Evolutionary conservation across 1,139 yeast species (phyloP).

Genomic region (Yamadazyma spencermartinsiae): DNA sequence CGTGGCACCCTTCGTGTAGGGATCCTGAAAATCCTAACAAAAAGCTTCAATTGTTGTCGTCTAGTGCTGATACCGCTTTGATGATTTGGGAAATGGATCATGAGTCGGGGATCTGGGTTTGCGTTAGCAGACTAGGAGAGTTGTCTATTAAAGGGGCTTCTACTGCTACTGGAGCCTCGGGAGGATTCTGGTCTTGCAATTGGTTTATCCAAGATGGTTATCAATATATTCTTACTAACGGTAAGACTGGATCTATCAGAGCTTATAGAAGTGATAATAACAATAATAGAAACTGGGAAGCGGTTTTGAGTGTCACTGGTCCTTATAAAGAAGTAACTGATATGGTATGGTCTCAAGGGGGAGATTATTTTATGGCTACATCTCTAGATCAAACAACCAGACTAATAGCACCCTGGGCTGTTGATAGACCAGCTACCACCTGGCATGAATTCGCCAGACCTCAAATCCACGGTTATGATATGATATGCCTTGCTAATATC

Average conservation of each 20-base stretch:
- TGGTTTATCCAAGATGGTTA: constrained; percentile 59
- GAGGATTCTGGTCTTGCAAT: constrained; percentile 91
- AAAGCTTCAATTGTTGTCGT: constrained; percentile 65
- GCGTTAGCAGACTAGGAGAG: constrained; percentile 81
- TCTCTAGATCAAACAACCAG: constrained; percentile 93
- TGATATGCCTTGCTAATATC: constrained; percentile 77
- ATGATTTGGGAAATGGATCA: constrained; percentile 96
- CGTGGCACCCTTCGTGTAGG: constrained; percentile 64
- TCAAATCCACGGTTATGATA: constrained; percentile 97
- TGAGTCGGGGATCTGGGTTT: constrained; percentile 88
- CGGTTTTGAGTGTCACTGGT: constrained; percentile 71
- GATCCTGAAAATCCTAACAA: constrained; percentile 17
- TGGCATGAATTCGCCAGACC: constrained; percentile 97
- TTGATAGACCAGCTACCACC: constrained; percentile 20
- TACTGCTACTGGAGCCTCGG: constrained; percentile 97
- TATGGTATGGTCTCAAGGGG: constrained; percentile 71
- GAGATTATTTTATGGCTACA: constrained; percentile 71
- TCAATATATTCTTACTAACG: constrained; percentile 67
- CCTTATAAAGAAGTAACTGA: constrained; percentile 76
- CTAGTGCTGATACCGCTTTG: constrained; percentile 91
- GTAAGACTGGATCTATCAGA: constrained; percentile 92
- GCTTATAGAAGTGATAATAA: constrained; percentile 54
- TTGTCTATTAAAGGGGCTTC: constrained; percentile 94
- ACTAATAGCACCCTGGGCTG: constrained; percentile 64
- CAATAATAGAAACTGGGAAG: constrained; percentile 46